These are phyloP conservation scores for Rauvolfia tetraphylla DNA, from an alignment of 257 asterid species.

Conservation along the genomic window DNA sequence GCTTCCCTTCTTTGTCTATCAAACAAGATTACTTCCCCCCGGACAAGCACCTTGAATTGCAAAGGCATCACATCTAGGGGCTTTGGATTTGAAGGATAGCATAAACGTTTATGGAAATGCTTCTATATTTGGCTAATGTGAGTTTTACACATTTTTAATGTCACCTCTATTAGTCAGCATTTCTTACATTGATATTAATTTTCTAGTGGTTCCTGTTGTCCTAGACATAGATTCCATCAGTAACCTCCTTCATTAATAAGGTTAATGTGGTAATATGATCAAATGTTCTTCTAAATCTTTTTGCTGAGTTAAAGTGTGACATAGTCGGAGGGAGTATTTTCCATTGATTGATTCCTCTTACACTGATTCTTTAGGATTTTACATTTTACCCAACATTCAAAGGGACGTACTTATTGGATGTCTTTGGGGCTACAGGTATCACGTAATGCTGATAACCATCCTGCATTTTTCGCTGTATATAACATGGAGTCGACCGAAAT, in stretches of 20 bases:
- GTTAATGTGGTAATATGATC: too few species aligned
- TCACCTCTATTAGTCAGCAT: not conserved
- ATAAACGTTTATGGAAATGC: not conserved
- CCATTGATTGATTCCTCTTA: not conserved
- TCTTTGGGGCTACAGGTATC: conserved; percentile 55
- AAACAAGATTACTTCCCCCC: too few species aligned
- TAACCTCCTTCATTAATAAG: too few species aligned
- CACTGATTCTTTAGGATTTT: not conserved
- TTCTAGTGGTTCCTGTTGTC: not conserved
- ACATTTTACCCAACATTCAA: not conserved
- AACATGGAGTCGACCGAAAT: conserved; percentile 94
- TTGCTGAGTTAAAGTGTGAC: too few species aligned
- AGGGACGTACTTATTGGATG: conserved; percentile 23
- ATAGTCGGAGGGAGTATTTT: not conserved
- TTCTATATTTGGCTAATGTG: not conserved
- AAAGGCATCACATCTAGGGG: not conserved
- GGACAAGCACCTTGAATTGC: not conserved
- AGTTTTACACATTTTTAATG: not conserved
- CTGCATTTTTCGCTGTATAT: conserved; percentile 95
- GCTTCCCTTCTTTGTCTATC: too few species aligned
- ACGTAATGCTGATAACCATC: conserved; percentile 76
- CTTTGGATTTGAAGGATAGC: not conserved
- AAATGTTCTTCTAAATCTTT: too few species aligned
- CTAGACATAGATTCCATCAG: too few species aligned
- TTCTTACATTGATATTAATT: not conserved